These are phyloP conservation scores for Nowakowskiella sp. DNA, from an alignment of 192 early-diverging fungal genomes.

Conservation along the genomic window DNA sequence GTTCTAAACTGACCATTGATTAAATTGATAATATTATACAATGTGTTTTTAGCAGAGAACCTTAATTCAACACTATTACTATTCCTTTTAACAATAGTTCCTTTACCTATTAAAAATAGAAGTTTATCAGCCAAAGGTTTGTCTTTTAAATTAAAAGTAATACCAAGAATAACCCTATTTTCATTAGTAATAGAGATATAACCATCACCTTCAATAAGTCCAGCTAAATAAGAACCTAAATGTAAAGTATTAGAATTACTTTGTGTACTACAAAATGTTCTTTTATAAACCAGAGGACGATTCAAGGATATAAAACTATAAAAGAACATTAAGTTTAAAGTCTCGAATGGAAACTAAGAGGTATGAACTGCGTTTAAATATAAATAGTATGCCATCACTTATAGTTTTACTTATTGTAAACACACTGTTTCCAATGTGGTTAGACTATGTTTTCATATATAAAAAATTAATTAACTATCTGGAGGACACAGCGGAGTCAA, in stretches of 20 bases:
- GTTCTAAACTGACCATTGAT: slow-evolving; percentile 36
- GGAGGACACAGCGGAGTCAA: no score
- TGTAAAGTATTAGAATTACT: slow-evolving; percentile 18
- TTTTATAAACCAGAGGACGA: no score
- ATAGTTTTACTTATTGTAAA: slow-evolving; percentile 19
- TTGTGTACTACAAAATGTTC: slow-evolving; percentile 15
- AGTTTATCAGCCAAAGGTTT: slow-evolving; percentile 33
- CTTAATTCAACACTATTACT: slow-evolving; percentile 28
- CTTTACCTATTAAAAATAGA: slow-evolving; percentile 21
- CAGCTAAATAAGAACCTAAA: slow-evolving; percentile 30
- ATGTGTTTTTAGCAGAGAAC: slow-evolving; percentile 22
- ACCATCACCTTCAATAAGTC: slow-evolving; percentile 29
- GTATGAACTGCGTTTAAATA: background rate
- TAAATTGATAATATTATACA: slow-evolving; percentile 23
- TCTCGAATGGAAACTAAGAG: background rate
- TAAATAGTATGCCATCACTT: slow-evolving; percentile 5
- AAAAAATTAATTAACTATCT: no score
- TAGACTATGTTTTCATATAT: no score
- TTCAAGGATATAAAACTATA: no score
- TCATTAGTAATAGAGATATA: slow-evolving; percentile 24
- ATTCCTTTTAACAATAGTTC: slow-evolving; percentile 33
- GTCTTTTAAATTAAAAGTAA: slow-evolving; percentile 30
- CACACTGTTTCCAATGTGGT: no score
- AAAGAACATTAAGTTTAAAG: slow-evolving; percentile 12
- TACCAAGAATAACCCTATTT: slow-evolving; percentile 20